Base-by-base conservation (phyloP, 805 yeast genomes). In the Lachancea kluyveri region DNA sequence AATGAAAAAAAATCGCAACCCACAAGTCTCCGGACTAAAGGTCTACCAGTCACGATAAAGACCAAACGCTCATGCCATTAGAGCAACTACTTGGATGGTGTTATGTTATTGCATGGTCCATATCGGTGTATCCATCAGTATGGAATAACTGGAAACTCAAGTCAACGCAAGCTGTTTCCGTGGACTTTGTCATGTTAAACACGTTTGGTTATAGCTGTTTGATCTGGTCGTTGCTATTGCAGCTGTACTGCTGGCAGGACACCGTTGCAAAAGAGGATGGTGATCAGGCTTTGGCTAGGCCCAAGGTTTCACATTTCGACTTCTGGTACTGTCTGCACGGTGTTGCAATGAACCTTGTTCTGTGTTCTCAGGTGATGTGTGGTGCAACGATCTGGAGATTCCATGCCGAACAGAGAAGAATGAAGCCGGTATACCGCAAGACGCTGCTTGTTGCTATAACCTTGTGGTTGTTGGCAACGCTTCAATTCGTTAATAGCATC, bases 41-140 rank as follows among this genome's bases (percentile, higher is more conserved):
- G n/a, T n/a, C n/a, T n/a, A n/a, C n/a, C n/a, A n/a, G n/a, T n/a
- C n/a, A n/a, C n/a, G n/a, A n/a, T n/a, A n/a, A n/a, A n/a, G n/a
- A n/a, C n/a, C n/a, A n/a, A n/a, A n/a, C n/a, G n/a, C n/a, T n/a
- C n/a, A 15, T 36, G 34, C 17, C 24, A 27, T 26, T 41, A 14
- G 54, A 51, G 23, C 39, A 46, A 8, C 7, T 51, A 2, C 36
- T 63, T 6, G 69, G 70, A 3, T 41, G 55, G n/a, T 39, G 57
- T 0, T 64, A 64, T 40, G 67, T 64, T 3, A 20, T 51, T 4
- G 62, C 64, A 29, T 65, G 70, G 70, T 55, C 75, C 10, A 33
- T 69, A 1, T 68, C 77, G 2, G 67, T 67, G 50, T 72, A 72
- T 39, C 74, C 77, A 4, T 67, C 73, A 2, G 32, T 72, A 5